Conservation (phyloP, 768 basidiomycete genomes). For the Xanthoconium stramineum region DNA sequence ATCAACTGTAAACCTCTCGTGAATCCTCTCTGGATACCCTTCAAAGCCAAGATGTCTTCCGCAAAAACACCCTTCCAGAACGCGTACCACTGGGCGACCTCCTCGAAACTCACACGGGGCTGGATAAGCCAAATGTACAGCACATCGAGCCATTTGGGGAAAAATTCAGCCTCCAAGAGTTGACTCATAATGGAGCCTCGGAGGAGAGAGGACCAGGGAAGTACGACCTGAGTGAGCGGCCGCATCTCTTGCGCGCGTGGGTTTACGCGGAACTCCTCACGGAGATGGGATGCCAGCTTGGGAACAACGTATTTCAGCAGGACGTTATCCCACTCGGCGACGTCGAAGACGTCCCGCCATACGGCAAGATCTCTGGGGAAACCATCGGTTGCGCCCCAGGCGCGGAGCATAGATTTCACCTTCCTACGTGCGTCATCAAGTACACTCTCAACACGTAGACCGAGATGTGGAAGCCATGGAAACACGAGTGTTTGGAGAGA, state of each 20-base stretch:
- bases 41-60: conserved; percentile 60
- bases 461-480: conserved; percentile 93
- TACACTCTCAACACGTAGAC: conserved; percentile 77
- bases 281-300: conserved; percentile 78
- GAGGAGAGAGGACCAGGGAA: conserved; percentile 74
- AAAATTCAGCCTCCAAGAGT: conserved; percentile 87
- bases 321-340: conserved; percentile 86
- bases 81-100: conserved; percentile 90
- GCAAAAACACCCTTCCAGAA: conserved; percentile 85
- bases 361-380: conserved; percentile 70
- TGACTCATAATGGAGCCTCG: conserved; percentile 77
- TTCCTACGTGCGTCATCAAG: conserved; percentile 85
- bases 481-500: conserved; percentile 82
- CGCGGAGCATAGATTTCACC: conserved; percentile 71
- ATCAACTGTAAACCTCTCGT: conserved; percentile 87
- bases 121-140: conserved; percentile 93
- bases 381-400: conserved; percentile 70
- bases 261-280: conserved; percentile 86
- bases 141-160: conserved; percentile 94
- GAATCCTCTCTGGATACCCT: conserved; percentile 75
- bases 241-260: conserved; percentile 87
- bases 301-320: conserved; percentile 90
- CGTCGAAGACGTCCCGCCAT: conserved; percentile 86
- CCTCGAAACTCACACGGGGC: conserved; percentile 81
- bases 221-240: conserved; percentile 64